phyloP scores from a whole-genome alignment of 345 rosid species.

The Salix viminalis region DNA sequence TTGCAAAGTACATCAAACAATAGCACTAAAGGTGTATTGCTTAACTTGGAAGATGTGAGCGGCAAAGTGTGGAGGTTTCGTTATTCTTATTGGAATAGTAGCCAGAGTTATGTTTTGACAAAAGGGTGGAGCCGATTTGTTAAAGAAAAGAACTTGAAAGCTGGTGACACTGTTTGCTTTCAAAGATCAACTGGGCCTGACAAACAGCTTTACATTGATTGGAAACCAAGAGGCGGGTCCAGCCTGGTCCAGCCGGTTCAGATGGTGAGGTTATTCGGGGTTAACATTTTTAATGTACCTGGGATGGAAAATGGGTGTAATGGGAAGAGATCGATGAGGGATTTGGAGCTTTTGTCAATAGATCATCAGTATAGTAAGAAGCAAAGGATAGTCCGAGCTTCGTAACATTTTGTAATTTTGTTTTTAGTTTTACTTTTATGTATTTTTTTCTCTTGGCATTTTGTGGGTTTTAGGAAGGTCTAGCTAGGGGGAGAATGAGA shows the following conservation, averaged over 20 bases:
- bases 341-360: constrained; percentile 48
- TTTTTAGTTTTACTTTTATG: neutral
- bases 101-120: constrained; percentile 89
- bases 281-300: constrained; percentile 57
- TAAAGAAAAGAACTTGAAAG: constrained; percentile 68
- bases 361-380: constrained; percentile 54
- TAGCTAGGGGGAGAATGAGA: neutral
- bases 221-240: constrained; percentile 33
- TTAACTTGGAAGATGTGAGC: constrained; percentile 61
- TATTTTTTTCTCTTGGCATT: constrained; percentile 2
- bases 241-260: constrained; percentile 22
- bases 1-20: constrained; percentile 8
- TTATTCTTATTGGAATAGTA: constrained; percentile 95
- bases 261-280: constrained; percentile 72
- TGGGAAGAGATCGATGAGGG: constrained; percentile 53
- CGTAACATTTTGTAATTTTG: constrained; percentile 40
- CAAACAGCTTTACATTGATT: constrained; percentile 61
- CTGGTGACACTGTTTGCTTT: constrained; percentile 78
- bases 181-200: constrained; percentile 74
- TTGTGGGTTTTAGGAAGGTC: constrained; percentile 10
- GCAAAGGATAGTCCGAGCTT: constrained; percentile 58
- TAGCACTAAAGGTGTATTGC: constrained; percentile 48
- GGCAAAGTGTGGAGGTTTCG: constrained; percentile 91
- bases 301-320: constrained; percentile 24
- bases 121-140: constrained; percentile 96